Evolutionary conservation across 2,329 filamentous ascomycete genomes (phyloP).

Genomic region (Graphiopsis chlorocephala): DNA sequence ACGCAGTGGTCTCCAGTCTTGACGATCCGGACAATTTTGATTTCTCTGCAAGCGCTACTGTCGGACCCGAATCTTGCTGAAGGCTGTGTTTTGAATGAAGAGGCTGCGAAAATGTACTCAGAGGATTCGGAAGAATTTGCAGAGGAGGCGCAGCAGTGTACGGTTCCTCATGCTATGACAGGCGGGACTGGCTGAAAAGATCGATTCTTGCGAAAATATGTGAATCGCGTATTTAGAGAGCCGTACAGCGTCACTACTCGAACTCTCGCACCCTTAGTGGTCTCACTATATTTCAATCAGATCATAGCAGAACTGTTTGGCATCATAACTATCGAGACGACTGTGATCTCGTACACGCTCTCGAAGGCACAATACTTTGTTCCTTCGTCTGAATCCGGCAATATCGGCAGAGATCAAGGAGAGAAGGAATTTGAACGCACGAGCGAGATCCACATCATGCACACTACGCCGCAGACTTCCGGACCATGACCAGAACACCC

Average conservation of each 20-base stretch:
- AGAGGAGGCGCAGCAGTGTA: neutral
- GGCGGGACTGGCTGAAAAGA: neutral
- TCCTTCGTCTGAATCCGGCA: too few relatives aligned
- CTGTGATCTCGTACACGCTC: too few relatives aligned
- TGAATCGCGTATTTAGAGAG: too few relatives aligned
- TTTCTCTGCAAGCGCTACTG: neutral
- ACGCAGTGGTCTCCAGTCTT: neutral
- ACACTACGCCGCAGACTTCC: neutral
- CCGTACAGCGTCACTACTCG: neutral
- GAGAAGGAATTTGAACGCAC: neutral
- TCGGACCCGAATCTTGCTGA: neutral
- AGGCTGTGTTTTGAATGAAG: neutral
- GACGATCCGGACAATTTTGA: neutral
- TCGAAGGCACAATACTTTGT: too few relatives aligned
- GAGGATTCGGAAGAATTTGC: neutral
- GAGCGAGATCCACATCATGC: neutral
- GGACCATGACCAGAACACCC: slow-evolving; percentile 1
- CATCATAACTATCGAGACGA: neutral
- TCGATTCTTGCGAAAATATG: neutral
- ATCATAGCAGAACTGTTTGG: neutral
- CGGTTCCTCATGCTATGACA: neutral
- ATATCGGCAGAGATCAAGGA: neutral
- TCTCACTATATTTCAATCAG: neutral
- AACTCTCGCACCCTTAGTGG: neutral
- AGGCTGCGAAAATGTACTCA: neutral